Percentiles rank a stretch among this genome's conserved stretches.
Conservation (phyloP, 768 basidiomycete genomes). For the Boletus sensibilis region DNA sequence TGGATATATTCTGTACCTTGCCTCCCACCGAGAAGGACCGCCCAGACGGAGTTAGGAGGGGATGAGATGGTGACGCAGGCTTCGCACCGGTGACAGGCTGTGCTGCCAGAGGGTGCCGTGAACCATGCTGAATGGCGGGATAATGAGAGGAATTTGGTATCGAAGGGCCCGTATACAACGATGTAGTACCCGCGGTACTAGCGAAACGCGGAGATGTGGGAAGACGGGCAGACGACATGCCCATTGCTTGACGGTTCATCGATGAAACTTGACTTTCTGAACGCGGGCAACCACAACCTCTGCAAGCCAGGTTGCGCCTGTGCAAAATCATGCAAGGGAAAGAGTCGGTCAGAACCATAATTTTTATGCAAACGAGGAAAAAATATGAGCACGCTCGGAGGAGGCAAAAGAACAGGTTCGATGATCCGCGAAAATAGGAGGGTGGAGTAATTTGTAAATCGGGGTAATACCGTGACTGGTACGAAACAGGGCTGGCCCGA, state of each 20-base stretch:
- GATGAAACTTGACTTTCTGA: conserved; percentile 35
- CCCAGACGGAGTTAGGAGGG: conserved; percentile 81
- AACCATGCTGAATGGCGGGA: conserved; percentile 16
- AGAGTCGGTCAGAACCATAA: conserved; percentile 44
- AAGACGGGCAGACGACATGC: conserved; percentile 22
- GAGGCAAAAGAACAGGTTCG: conserved; percentile 6
- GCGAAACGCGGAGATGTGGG: conserved; percentile 29
- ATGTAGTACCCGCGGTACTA: conserved; percentile 12
- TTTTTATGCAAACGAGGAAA: conserved; percentile 15
- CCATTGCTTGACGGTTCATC: conserved; percentile 31
- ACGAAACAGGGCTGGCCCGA: conserved; percentile 10
- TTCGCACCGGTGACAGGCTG: conserved; percentile 30
- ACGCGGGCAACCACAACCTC: conserved; percentile 71
- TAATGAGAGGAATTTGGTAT: conserved; percentile 35
- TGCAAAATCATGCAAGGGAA: conserved; percentile 51
- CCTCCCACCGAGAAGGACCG: conserved; percentile 75
- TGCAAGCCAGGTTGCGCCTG: conserved; percentile 76
- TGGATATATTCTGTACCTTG: conserved; percentile 75
- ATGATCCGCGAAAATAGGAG: conserved; percentile 28
- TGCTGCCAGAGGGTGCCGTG: conserved; percentile 30
- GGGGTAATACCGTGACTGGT: conserved; percentile 16
- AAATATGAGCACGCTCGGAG: neutral
- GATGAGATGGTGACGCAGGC: conserved; percentile 49
- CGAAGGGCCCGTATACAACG: conserved; percentile 17
- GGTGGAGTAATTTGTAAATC: conserved; percentile 26